Percentiles rank a stretch among this genome's conserved stretches.
These are phyloP conservation scores for Bondarzewia mesenterica DNA, from an alignment of 1,284 basidiomycete genomes.

Conservation along the genomic window DNA sequence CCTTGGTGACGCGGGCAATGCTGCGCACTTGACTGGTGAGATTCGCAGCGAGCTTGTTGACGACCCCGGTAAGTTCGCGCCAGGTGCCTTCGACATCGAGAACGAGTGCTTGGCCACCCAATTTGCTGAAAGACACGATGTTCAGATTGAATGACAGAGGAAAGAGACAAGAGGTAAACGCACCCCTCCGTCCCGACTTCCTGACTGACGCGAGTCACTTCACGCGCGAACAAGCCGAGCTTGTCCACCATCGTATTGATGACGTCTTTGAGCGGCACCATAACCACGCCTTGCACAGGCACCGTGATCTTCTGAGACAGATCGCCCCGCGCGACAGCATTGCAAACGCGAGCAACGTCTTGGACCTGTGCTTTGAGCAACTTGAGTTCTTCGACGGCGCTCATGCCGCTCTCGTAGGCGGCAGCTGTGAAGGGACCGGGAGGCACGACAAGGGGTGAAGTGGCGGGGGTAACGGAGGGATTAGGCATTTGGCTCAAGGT, in stretches of 20 bases:
- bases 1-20: constrained; percentile 96
- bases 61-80: constrained; percentile 83
- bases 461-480: constrained; percentile 24
- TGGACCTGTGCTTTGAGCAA: constrained; percentile 85
- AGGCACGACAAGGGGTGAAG: constrained; percentile 42
- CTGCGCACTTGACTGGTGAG: constrained; percentile 92
- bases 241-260: constrained; percentile 95
- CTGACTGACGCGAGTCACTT: constrained; percentile 81
- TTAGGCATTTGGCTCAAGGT: constrained; percentile 26
- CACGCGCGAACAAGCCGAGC: constrained; percentile 74
- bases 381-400: constrained; percentile 72
- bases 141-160: constrained; percentile 4
- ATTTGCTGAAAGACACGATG: constrained; percentile 42
- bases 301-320: constrained; percentile 95
- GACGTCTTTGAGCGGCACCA: constrained; percentile 97
- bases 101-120: constrained; percentile 89
- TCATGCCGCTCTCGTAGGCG: constrained; percentile 54
- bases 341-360: constrained; percentile 89
- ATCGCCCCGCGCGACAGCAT: constrained; percentile 92
- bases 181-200: constrained; percentile 91
- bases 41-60: constrained; percentile 91
- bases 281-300: constrained; percentile 91
- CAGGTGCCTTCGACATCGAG: constrained; percentile 92
- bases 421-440: constrained; percentile 51
- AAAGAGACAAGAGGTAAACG: constrained; percentile 16